Evolutionary conservation across 495 filamentous ascomycete species (phyloP).

Genomic region (Baudoinia panamericana): DNA sequence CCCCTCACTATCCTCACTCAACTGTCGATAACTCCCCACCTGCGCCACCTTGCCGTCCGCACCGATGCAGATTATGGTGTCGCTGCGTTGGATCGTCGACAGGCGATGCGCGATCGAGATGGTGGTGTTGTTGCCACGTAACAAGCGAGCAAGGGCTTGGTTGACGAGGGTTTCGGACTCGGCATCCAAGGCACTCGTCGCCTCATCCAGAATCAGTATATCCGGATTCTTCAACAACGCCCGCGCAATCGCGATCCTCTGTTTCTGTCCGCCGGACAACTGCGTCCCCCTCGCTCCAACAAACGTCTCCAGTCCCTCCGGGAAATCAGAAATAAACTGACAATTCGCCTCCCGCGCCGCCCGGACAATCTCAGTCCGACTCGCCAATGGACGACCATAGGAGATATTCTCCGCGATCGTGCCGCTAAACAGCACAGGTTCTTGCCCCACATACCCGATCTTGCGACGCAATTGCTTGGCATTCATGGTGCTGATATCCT

Average conservation of each 20-base stretch:
- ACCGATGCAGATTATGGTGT: constrained; percentile 79
- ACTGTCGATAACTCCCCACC: constrained; percentile 65
- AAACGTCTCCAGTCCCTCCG: constrained; percentile 85
- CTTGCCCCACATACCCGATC: constrained; percentile 89
- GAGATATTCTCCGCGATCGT: constrained; percentile 94
- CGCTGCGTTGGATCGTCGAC: constrained; percentile 88
- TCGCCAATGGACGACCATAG: constrained; percentile 74
- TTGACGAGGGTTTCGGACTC: constrained; percentile 96
- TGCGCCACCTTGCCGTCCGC: constrained; percentile 80
- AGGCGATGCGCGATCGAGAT: constrained; percentile 94
- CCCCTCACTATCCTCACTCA: constrained; percentile 57
- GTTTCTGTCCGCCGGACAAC: constrained; percentile 91
- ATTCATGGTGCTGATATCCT: constrained; percentile 77
- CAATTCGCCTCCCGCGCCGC: constrained; percentile 94
- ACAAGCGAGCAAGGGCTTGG: constrained; percentile 63
- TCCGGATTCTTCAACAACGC: constrained; percentile 92
- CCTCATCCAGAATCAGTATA: constrained; percentile 88
- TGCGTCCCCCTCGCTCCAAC: constrained; percentile 89
- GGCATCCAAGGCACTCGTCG: constrained; percentile 70
- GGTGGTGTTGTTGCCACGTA: constrained; percentile 78
- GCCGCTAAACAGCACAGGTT: constrained; percentile 91
- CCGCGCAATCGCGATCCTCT: constrained; percentile 82
- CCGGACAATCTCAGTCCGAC: constrained; percentile 63
- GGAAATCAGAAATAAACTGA: constrained; percentile 90
- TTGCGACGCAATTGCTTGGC: constrained; percentile 86